A percentile compares a stretch with the other conserved stretches of the same genome.
Evolutionary conservation across 164 flowering plant species (phyloP).

Genomic region (Stephania cephalantha): DNA sequence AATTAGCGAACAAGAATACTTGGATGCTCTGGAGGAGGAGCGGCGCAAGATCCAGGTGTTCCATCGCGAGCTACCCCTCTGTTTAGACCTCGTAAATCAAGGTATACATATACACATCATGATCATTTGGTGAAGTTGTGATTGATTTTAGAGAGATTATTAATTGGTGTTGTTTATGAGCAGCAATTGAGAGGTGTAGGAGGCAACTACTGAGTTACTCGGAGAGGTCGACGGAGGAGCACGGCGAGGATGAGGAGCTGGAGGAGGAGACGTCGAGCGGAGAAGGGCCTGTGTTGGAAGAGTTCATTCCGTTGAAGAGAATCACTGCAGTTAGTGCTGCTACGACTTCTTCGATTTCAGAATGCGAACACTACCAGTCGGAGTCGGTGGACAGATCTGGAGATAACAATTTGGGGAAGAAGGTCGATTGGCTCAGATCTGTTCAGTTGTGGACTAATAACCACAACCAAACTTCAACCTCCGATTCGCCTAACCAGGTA

Average conservation of each 20-base stretch:
- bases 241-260: conserved; percentile 38
- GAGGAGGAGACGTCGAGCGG: conserved; percentile 35
- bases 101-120: conserved; percentile 35
- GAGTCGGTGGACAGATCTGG: conserved; percentile 9
- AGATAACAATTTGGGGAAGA: conserved; percentile 27
- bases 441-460: conserved; percentile 52
- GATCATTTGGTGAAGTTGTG: too few relatives aligned
- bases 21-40: conserved; percentile 56
- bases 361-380: conserved; percentile 12
- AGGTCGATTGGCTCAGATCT: conserved; percentile 77
- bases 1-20: conserved; percentile 25
- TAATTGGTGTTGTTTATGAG: background rate
- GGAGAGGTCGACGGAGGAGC: conserved; percentile 31
- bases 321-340: background rate
- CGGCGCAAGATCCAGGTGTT: conserved; percentile 63
- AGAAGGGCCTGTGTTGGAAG: conserved; percentile 50
- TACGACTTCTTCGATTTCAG: conserved; percentile 8
- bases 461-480: conserved; percentile 32
- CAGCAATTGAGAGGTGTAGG: conserved; percentile 65
- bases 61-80: conserved; percentile 73
- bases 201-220: conserved; percentile 34
- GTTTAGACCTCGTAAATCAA: conserved; percentile 67
- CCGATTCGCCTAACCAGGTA: conserved; percentile 34
- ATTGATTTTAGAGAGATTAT: too few relatives aligned
- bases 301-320: conserved; percentile 60